Base-by-base conservation (phyloP, 441 rosid species). In the Euphorbia celastroides region DNA sequence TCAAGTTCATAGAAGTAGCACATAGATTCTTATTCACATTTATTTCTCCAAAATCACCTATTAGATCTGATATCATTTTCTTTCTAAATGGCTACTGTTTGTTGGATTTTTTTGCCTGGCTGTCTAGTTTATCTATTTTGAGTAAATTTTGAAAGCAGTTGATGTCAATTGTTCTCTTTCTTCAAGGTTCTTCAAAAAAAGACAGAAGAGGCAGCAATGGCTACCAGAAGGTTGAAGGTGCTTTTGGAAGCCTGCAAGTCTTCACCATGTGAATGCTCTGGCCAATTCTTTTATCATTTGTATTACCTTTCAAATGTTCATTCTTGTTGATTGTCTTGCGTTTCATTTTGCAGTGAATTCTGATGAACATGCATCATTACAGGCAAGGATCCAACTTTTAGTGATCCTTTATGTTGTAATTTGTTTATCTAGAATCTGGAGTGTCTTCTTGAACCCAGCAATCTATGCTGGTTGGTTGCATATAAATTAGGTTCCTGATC, bases 141-240 rank as follows among this genome's bases (percentile, higher is more conserved):
- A 34, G 41, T 55, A 22, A 16, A 11, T 7, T 22, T 25, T n/a
- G 10, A 27, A 55, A 41, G 22, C 42, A 34, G 23, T 19, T 57
- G 55, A 51, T 57, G 25, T n/a, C 32, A 48, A 42, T 10, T 57
- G n/a, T 26, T 19, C 62, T 74, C 62, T 70, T 60, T 46, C 65
- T 70, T 70, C 61, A 80, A 95, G 99, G 97, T 94, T 84, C 98
- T 94, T 71, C 99, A 94, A 59, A 86, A 98, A 77, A 94, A 94
- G 83, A 95, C 98, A 61, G 99, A 92, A 78, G 99, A 95, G 81
- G 98, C 99, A 69, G 90, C 99, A 72, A 80, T 88, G 89, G 98
- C 98, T 54, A 95, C 96, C 77, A 92, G 86, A 76, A 84, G 98
- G 80, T 79, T 94, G 65, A 95, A 92, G 76, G 97, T 90, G 80